Evolutionary conservation across 73 alveolate genomes (phyloP).

Genomic region (Tetrahymena elliotti): DNA sequence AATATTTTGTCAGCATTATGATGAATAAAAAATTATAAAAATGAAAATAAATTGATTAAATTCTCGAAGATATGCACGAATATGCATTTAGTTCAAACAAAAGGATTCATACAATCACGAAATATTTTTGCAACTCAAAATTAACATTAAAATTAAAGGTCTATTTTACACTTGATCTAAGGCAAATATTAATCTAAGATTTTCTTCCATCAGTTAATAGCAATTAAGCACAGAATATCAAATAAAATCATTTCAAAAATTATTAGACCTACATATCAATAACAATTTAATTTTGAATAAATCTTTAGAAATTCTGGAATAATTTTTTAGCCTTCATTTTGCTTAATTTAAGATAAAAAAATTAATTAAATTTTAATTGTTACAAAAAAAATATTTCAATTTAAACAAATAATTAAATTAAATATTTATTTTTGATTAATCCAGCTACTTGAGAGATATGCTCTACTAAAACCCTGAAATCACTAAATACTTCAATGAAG

Average conservation of each 20-base stretch:
- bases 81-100: neutral
- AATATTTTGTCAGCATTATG: neutral
- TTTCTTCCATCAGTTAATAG: neutral
- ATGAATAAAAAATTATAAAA: neutral
- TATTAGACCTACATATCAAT: too few relatives aligned
- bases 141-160: neutral
- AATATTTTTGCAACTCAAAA: neutral
- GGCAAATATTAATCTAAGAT: neutral
- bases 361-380: neutral
- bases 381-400: too few relatives aligned
- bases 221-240: too few relatives aligned
- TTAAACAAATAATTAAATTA: too few relatives aligned
- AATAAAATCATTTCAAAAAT: too few relatives aligned
- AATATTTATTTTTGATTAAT: neutral
- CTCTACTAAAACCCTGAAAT: slow-evolving; percentile 65
- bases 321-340: too few relatives aligned
- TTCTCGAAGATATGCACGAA: neutral
- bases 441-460: slow-evolving; percentile 48
- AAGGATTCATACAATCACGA: neutral
- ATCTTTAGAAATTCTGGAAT: too few relatives aligned
- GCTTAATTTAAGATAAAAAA: too few relatives aligned
- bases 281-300: too few relatives aligned
- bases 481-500: slow-evolving; percentile 56
- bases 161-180: neutral
- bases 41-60: neutral